A percentile compares a stretch with the other conserved stretches of the same genome.
phyloP scores from a whole-genome alignment of 805 yeast species.

The Ogataea degrootiae region DNA sequence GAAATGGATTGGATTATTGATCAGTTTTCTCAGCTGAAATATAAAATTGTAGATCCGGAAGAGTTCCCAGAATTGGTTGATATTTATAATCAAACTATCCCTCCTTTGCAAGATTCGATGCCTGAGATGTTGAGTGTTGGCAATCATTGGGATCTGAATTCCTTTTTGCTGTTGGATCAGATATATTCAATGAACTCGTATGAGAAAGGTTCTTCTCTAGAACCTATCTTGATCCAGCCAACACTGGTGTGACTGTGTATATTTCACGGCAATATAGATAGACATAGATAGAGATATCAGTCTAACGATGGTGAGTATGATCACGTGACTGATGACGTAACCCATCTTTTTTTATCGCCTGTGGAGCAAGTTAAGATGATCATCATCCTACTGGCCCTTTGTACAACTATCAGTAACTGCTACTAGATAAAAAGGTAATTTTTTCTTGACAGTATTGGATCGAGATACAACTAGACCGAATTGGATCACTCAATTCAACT shows the following conservation, averaged over 20 bases:
- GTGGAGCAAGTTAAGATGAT: no score
- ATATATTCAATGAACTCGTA: constrained; percentile 17
- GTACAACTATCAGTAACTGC: no score
- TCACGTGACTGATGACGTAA: no score
- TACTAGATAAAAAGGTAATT: no score
- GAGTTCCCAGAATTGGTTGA: neutral
- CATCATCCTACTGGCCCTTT: no score
- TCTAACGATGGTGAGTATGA: no score
- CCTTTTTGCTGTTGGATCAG: constrained; percentile 11
- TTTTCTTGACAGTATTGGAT: no score
- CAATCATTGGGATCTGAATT: constrained; percentile 13
- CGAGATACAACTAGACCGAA: no score
- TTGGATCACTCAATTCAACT: no score
- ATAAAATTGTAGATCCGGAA: neutral
- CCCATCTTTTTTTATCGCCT: no score
- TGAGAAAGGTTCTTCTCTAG: constrained; percentile 23
- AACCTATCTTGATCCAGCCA: constrained; percentile 22
- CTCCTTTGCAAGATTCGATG: neutral
- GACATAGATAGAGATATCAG: no score
- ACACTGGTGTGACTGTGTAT: neutral
- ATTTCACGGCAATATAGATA: no score
- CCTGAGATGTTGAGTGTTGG: constrained; percentile 5
- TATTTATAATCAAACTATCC: constrained; percentile 1
- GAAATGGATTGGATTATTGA: constrained; percentile 13
- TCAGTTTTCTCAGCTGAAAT: constrained; percentile 5